Evolutionary conservation across 768 basidiomycete species (phyloP), one percentile per base, ranked within the genome.

Genomic region (Auricularia cornea): DNA sequence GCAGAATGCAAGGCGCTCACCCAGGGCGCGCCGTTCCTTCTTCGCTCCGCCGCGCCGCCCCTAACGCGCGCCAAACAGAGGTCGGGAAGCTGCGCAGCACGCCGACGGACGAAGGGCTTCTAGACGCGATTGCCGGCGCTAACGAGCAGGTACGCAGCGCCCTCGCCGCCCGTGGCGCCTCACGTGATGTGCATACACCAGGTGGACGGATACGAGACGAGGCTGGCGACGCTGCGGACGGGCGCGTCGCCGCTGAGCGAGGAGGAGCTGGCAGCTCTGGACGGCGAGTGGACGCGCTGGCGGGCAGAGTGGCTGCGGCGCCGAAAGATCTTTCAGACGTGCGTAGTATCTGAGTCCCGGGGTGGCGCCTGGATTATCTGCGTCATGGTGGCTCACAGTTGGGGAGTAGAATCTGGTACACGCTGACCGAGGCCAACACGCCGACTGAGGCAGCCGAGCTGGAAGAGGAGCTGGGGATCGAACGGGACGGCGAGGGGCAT

Each of bases 401-500:
- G 44, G 35, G 41, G 44, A 65, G 23, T 72, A 95, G 94, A 52
- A 83, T 94, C 69, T 90, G 92, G 84, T 80, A 84, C 61, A 74
- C 88, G 30, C 84, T 83, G 18, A 85, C 85, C 3, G 92, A 94
- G 60, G 71, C 83, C 10, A 73, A 91, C 3, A 71, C 87, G 3
- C 86, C 88, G 44, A 83, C 85, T 70, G 87, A 92, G 59, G 82
- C 85, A 0, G 67, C 74, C 11, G 77, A 74, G 44, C 84, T 94
- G 11, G 83, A 82, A 26, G 94, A 95, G 70, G 86, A 89, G 61
- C 83, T 94, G 35, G 93, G 92, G 1, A 84, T 95, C 64, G 90
- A 91, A 71, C 75, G 78, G 44, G 94, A 96, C 68, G 84, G 88
- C 12, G 68, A 79, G 3, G 93, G 94, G 73, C 90, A 92, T 67